A percentile compares a stretch with the other conserved stretches of the same genome.
Evolutionary conservation across 495 filamentous ascomycete species (phyloP).

Genomic region (Penicillium manginii): DNA sequence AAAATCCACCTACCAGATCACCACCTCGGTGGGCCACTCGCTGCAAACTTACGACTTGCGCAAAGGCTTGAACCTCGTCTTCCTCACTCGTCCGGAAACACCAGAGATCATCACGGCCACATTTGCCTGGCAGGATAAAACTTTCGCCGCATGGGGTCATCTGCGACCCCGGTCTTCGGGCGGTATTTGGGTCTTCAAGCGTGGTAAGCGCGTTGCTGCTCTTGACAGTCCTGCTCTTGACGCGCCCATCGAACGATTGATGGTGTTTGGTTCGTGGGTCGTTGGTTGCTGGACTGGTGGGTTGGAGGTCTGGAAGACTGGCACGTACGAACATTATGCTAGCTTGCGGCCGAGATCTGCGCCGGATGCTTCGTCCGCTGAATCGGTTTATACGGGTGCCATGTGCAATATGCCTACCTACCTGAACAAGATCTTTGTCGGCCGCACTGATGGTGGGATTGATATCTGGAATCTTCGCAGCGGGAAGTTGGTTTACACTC

Average conservation of each 20-base stretch:
- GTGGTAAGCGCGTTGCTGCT: slow-evolving; percentile 83
- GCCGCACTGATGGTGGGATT: slow-evolving; percentile 81
- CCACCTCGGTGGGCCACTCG: slow-evolving; percentile 85
- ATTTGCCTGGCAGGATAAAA: slow-evolving; percentile 81
- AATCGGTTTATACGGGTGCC: slow-evolving; percentile 67
- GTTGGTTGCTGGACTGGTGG: slow-evolving; percentile 74
- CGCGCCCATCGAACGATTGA: slow-evolving; percentile 74
- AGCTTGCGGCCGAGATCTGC: slow-evolving; percentile 61
- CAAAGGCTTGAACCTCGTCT: slow-evolving; percentile 85
- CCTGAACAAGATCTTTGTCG: slow-evolving; percentile 92
- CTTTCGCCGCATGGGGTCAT: slow-evolving; percentile 85
- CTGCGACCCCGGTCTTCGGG: slow-evolving; percentile 47
- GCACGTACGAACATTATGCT: slow-evolving; percentile 87
- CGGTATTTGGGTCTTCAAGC: slow-evolving; percentile 91
- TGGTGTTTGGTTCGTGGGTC: slow-evolving; percentile 91
- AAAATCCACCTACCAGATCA: slow-evolving; percentile 95
- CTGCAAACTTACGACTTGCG: slow-evolving; percentile 95
- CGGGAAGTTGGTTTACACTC: slow-evolving; percentile 83
- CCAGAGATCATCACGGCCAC: slow-evolving; percentile 85
- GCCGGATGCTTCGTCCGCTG: slow-evolving; percentile 41
- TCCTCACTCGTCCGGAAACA: slow-evolving; percentile 87
- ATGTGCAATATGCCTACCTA: slow-evolving; percentile 88
- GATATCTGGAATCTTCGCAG: slow-evolving; percentile 98
- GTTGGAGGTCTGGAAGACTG: slow-evolving; percentile 86
- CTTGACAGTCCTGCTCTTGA: slow-evolving; percentile 66